phyloP scores from a whole-genome alignment of 345 rosid genomes.

The Abelmoschus esculentus region DNA sequence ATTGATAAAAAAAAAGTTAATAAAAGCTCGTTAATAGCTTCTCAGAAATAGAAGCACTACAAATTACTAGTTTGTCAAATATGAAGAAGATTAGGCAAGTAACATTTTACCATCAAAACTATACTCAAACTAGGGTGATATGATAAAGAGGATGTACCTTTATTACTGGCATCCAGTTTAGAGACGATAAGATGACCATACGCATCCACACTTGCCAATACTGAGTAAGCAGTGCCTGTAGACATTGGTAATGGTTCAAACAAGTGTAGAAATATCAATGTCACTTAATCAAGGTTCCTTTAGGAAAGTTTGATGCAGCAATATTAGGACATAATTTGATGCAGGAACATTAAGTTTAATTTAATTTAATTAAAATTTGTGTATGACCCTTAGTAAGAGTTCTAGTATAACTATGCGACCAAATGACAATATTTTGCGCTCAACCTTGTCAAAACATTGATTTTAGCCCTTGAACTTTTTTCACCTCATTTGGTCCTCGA shows the following conservation, averaged over 20 bases:
- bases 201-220: conserved; percentile 64
- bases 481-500: too few relatives aligned
- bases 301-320: neutral
- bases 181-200: conserved; percentile 63
- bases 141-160: conserved; percentile 29
- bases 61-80: neutral
- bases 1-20: neutral
- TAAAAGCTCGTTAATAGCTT: neutral
- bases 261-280: neutral
- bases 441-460: too few relatives aligned
- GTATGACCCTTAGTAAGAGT: too few relatives aligned
- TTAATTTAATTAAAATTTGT: too few relatives aligned
- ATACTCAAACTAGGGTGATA: neutral
- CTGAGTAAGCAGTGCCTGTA: conserved; percentile 39
- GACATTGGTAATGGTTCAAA: conserved; percentile 1
- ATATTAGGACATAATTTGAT: neutral
- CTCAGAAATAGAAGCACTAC: neutral
- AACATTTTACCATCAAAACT: neutral
- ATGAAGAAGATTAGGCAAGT: neutral
- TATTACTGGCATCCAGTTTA: conserved; percentile 36
- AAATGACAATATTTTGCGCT: too few relatives aligned
- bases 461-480: too few relatives aligned
- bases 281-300: neutral
- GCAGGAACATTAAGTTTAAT: too few relatives aligned
- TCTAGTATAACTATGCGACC: too few relatives aligned